Evolutionary conservation across 2,329 filamentous ascomycete genomes (phyloP).

Genomic region (Aspergillus vadensis): DNA sequence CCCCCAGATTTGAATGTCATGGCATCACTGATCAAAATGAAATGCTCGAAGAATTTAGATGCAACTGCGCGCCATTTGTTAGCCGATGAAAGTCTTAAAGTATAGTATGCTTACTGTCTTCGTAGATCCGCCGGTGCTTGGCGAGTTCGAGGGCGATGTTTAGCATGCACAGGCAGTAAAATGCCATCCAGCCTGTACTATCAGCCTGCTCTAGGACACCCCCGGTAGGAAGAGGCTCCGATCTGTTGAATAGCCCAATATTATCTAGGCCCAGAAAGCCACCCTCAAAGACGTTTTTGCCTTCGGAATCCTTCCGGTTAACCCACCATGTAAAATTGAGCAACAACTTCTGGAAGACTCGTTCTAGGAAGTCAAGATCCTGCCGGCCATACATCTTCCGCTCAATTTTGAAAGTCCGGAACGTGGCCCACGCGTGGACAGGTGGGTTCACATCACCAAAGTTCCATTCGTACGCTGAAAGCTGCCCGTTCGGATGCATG

Average conservation of each 20-base stretch:
- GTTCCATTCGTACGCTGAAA: constrained; percentile 95
- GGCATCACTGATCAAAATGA: constrained; percentile 95
- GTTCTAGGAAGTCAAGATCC: constrained; percentile 91
- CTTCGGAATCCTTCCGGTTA: constrained; percentile 89
- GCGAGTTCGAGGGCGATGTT: constrained; percentile 95
- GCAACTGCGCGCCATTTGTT: constrained; percentile 59
- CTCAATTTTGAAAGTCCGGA: constrained; percentile 97
- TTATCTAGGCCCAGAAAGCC: constrained; percentile 96
- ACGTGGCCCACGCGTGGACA: constrained; percentile 94
- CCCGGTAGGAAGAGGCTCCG: constrained; percentile 89
- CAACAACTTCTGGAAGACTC: constrained; percentile 92
- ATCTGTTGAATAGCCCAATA: constrained; percentile 95
- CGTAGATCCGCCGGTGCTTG: constrained; percentile 91
- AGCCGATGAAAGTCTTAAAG: background rate
- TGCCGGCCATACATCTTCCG: constrained; percentile 94
- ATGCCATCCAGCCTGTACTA: constrained; percentile 98
- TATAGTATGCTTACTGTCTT: constrained; percentile 61
- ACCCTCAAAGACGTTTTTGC: constrained; percentile 96
- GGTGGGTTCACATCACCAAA: constrained; percentile 97
- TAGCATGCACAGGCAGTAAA: constrained; percentile 94
- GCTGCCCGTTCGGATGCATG: constrained; percentile 94
- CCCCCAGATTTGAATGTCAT: constrained; percentile 81
- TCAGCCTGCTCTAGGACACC: constrained; percentile 94
- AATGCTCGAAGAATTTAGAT: constrained; percentile 98
- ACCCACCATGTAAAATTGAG: constrained; percentile 99